Evolutionary conservation across 805 yeast genomes (phyloP).

Genomic region (Jamesozyma piceae): DNA sequence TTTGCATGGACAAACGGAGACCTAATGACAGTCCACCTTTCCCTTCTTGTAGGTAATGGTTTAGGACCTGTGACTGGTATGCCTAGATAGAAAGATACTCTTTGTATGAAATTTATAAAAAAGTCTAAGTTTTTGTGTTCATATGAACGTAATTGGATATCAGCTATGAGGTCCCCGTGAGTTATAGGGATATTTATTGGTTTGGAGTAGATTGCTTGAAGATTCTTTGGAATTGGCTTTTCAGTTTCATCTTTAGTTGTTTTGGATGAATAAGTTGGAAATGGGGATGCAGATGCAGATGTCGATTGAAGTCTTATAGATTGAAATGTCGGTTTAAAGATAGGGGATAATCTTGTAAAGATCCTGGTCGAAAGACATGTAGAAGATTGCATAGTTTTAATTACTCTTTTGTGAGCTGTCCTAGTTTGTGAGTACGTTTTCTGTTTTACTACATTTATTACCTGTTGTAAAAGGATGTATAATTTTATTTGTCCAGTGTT

Average conservation of each 20-base stretch:
- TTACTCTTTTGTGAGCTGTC: too few relatives aligned
- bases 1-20: slow-evolving; percentile 93
- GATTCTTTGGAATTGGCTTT: slow-evolving; percentile 74
- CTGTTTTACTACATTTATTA: too few relatives aligned
- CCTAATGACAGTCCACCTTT: slow-evolving; percentile 87
- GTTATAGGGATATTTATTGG: slow-evolving; percentile 62
- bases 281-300: not conserved
- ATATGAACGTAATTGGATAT: slow-evolving; percentile 60
- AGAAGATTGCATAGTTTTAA: not conserved
- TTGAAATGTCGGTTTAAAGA: not conserved
- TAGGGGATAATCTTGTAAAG: not conserved
- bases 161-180: slow-evolving; percentile 73
- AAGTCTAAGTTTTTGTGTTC: slow-evolving; percentile 63
- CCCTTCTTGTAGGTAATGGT: slow-evolving; percentile 59
- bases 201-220: slow-evolving; percentile 69
- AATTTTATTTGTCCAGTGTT: too few relatives aligned
- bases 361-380: not conserved
- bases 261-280: not conserved
- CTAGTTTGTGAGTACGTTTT: too few relatives aligned
- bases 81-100: slow-evolving; percentile 85
- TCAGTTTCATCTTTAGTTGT: slow-evolving; percentile 1
- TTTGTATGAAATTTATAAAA: slow-evolving; percentile 72
- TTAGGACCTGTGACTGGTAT: slow-evolving; percentile 74
- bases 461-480: too few relatives aligned
- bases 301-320: slow-evolving; percentile 13